phyloP scores from a whole-genome alignment of 2,329 filamentous ascomycete genomes.

The Laburnicola sp. region DNA sequence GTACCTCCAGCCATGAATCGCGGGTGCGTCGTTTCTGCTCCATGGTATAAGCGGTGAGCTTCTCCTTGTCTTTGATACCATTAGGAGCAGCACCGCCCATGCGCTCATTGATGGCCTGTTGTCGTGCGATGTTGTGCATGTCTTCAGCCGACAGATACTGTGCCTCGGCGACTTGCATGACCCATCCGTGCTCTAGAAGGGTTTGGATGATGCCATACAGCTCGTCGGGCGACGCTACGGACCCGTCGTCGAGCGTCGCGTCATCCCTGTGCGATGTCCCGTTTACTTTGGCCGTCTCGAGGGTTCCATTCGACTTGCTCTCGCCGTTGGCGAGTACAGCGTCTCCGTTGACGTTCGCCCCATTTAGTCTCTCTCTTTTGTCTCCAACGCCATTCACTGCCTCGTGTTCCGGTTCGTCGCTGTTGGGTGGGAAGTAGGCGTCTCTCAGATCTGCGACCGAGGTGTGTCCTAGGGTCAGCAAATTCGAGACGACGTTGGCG shows the following conservation, averaged over 20 bases:
- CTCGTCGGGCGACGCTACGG: constrained; percentile 36
- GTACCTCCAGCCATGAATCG: constrained; percentile 44
- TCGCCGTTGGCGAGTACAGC: constrained; percentile 1
- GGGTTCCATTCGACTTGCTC: not conserved
- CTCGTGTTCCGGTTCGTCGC: constrained; percentile 39
- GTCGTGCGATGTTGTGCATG: constrained; percentile 61
- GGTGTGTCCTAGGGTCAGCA: constrained; percentile 77
- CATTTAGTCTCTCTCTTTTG: constrained; percentile 30
- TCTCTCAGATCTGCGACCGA: constrained; percentile 70
- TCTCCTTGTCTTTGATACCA: constrained; percentile 67
- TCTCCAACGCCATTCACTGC: constrained; percentile 25
- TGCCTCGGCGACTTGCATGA: constrained; percentile 62
- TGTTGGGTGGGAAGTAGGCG: constrained; percentile 58
- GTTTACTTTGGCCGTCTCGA: not conserved
- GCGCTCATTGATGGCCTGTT: constrained; percentile 60
- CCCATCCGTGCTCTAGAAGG: constrained; percentile 65
- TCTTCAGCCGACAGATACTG: constrained; percentile 62
- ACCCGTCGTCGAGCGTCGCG: constrained; percentile 19
- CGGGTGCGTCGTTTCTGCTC: constrained; percentile 58
- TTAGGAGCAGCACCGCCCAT: constrained; percentile 57
- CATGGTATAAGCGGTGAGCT: constrained; percentile 61
- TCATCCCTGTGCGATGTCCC: not conserved
- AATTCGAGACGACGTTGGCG: constrained; percentile 71
- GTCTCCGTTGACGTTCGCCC: constrained; percentile 23
- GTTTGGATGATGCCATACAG: constrained; percentile 50